Base-by-base conservation (phyloP, 192 early-diverging fungal genomes). In the Coemansia sp. region DNA sequence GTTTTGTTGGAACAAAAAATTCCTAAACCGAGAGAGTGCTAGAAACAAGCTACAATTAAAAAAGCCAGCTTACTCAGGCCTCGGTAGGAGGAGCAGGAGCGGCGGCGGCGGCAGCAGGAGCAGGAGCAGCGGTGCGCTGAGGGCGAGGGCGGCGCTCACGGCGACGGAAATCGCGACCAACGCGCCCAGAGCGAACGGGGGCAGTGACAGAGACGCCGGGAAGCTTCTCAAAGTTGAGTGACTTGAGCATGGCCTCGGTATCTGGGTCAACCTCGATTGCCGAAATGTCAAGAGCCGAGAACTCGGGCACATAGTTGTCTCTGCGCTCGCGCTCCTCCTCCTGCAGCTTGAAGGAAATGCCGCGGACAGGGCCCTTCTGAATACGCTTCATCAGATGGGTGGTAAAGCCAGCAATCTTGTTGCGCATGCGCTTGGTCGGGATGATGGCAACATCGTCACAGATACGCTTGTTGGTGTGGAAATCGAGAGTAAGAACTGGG, bases 391-490 rank as follows among this genome's bases (percentile, higher is more conserved):
- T 99, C 92, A 99, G 88, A 83, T 98, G 98, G 72, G 98, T 99
- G 84, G 98, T 99, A 92, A 98, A 99, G 66, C 98, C 98, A 72
- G 98, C 98, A 80, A 99, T 99, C 92, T 99, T 97, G 92, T 99
- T 99, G 77, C 98, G 94, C 84, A 99, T 94, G 75, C 98, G 93
- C 93, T 99, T 98, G 74, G 94, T 92, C 68, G 94, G 84, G 73
- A 99, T 97, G 82, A 98, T 94, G 74, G 98, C 95, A 64, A 98
- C 96, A 87, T 98, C 96, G 84, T 93, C 91, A 71, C 86, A 86
- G 78, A 98, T 96, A 85, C 93, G 94, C 95, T 99, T 99, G 94
- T 99, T 99, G 89, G 94, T 96, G 87, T 99, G 95, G 91, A 99
- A 99, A 79, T 99, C 98, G 59, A 95, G 86, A 70, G 96, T 98